Percentiles rank a stretch among this genome's conserved stretches.
Evolutionary conservation across 1,139 yeast species (phyloP).

Genomic region (Candida sojae): DNA sequence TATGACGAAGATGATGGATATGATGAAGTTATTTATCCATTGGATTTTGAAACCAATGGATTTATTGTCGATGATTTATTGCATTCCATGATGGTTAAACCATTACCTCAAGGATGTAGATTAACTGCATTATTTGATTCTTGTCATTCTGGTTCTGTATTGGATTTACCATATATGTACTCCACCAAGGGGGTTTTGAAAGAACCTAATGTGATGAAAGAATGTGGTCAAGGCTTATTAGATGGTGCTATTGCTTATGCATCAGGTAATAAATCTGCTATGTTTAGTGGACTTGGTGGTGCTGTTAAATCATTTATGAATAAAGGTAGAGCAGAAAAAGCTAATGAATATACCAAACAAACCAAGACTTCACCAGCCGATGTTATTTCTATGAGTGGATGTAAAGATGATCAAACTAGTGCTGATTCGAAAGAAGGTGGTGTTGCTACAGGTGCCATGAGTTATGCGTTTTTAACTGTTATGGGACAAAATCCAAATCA

Average conservation of each 20-base stretch:
- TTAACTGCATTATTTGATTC: conserved; percentile 89
- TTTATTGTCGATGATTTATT: conserved; percentile 81
- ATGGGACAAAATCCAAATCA: conserved; percentile 69
- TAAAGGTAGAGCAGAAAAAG: conserved; percentile 25
- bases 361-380: conserved; percentile 86
- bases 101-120: conserved; percentile 80
- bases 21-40: conserved; percentile 90
- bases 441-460: conserved; percentile 89
- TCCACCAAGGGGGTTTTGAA: conserved; percentile 89
- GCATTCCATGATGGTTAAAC: conserved; percentile 79
- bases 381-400: conserved; percentile 83
- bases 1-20: conserved; percentile 92
- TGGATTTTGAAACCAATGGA: conserved; percentile 76
- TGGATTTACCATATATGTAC: conserved; percentile 87
- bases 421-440: conserved; percentile 87
- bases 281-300: conserved; percentile 41
- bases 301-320: conserved; percentile 48
- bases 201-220: conserved; percentile 86
- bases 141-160: conserved; percentile 90
- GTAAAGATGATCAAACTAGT: conserved; percentile 79
- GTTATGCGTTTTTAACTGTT: conserved; percentile 81
- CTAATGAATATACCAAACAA: conserved; percentile 32
- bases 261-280: conserved; percentile 65
- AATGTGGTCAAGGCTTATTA: conserved; percentile 77
- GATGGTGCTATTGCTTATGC: conserved; percentile 73